Evolutionary conservation across 352 stramenopile genomes (phyloP).

Genomic region (Poterioochromonas sp.): DNA sequence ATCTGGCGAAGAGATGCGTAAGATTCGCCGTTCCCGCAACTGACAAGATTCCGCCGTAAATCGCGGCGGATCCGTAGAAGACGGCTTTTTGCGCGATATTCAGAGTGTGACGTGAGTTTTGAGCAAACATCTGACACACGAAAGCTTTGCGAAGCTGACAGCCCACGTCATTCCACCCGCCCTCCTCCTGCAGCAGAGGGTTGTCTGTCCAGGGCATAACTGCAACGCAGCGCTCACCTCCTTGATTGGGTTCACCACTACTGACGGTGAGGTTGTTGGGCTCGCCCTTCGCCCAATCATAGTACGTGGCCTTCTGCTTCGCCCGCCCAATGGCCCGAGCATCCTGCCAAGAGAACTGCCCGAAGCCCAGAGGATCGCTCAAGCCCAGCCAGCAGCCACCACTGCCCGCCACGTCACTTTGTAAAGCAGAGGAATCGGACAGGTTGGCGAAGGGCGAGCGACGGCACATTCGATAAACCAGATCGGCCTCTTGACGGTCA

Average conservation of each 20-base stretch:
- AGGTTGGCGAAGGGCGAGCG: neutral
- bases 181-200: constrained; percentile 8
- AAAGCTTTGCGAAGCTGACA: neutral
- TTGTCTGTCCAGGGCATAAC: neutral
- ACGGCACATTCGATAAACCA: neutral
- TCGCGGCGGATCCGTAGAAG: neutral
- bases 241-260: neutral
- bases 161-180: neutral
- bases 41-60: neutral
- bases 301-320: neutral
- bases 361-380: neutral
- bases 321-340: neutral
- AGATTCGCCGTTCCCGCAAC: neutral
- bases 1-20: no score
- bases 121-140: neutral
- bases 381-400: constrained; percentile 18
- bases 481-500: neutral
- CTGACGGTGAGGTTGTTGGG: constrained; percentile 21
- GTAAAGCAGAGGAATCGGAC: neutral
- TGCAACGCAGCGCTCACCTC: constrained; percentile 1
- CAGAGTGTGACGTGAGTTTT: neutral
- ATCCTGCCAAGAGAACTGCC: neutral
- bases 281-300: neutral
- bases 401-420: neutral
- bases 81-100: neutral